phyloP scores from a whole-genome alignment of 345 rosid species.

The Mallotus nudiflorus region DNA sequence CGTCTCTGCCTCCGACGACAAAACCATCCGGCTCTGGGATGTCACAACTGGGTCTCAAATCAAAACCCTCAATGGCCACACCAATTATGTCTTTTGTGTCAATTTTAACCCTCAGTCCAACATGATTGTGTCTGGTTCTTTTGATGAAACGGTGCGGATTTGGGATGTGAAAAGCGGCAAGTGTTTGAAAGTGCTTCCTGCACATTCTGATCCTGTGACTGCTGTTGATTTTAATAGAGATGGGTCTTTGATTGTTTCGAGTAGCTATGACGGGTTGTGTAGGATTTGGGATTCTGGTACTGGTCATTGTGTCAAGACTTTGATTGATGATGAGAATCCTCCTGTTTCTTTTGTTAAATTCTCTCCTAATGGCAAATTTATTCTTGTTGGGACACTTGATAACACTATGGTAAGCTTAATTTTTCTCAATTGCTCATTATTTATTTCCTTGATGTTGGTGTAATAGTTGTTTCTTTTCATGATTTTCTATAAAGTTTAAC shows the following conservation, averaged over 20 bases:
- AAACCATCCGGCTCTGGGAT: constrained; percentile 92
- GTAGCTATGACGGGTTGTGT: constrained; percentile 92
- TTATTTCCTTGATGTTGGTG: neutral
- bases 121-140: constrained; percentile 90
- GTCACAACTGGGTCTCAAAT: constrained; percentile 60
- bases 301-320: constrained; percentile 82
- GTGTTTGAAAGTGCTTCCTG: constrained; percentile 87
- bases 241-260: constrained; percentile 77
- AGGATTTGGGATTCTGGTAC: constrained; percentile 89
- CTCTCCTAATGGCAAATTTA: constrained; percentile 89
- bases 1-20: constrained; percentile 93
- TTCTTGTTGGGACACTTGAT: constrained; percentile 88
- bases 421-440: neutral
- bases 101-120: constrained; percentile 85
- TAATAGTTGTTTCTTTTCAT: too few species aligned
- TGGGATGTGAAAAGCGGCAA: constrained; percentile 92
- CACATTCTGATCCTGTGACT: constrained; percentile 93
- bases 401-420: constrained; percentile 61
- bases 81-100: constrained; percentile 77
- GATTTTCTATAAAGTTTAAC: neutral
- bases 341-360: constrained; percentile 88
- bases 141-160: constrained; percentile 86
- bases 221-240: constrained; percentile 84
- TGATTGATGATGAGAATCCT: constrained; percentile 90
- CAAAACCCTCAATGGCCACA: constrained; percentile 77